Evolutionary conservation across 441 rosid species (phyloP).

Genomic region (Flueggea neowawraea): DNA sequence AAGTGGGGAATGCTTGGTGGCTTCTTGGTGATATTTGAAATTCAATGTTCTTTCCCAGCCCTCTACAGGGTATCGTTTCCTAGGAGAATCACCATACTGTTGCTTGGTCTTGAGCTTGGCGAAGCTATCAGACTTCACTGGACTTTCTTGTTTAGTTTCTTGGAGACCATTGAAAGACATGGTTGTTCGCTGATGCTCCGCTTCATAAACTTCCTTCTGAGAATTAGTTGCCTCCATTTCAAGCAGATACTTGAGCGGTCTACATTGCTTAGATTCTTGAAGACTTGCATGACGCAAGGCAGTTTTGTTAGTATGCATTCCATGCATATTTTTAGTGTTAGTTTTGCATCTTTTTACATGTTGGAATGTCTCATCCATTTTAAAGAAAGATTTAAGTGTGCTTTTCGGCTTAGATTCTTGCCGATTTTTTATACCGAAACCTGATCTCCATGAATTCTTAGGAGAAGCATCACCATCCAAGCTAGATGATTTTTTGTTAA

Average conservation of each 20-base stretch:
- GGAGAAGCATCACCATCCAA: background rate
- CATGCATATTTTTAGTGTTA: background rate
- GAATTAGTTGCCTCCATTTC: too few species aligned
- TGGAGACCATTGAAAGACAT: background rate
- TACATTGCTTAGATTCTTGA: too few species aligned
- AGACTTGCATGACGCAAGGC: too few species aligned
- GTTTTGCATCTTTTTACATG: too few species aligned
- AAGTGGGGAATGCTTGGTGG: background rate
- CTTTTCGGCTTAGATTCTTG: background rate
- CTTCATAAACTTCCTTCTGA: too few species aligned
- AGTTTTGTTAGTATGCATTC: too few species aligned
- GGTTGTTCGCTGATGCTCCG: background rate
- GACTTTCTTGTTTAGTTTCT: background rate
- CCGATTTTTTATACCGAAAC: background rate
- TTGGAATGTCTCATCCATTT: background rate
- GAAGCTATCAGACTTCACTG: background rate
- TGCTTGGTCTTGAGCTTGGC: background rate
- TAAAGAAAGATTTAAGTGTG: too few species aligned
- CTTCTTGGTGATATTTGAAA: background rate
- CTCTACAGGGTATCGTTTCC: background rate
- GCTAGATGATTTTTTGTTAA: background rate
- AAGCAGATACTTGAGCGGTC: too few species aligned
- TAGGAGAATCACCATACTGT: slow-evolving; percentile 4
- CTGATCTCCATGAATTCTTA: background rate
- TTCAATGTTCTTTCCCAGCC: background rate